These are phyloP conservation scores for Bolboschoenus planiculmis DNA, from an alignment of 176 grass and related monocot species.

Conservation along the genomic window DNA sequence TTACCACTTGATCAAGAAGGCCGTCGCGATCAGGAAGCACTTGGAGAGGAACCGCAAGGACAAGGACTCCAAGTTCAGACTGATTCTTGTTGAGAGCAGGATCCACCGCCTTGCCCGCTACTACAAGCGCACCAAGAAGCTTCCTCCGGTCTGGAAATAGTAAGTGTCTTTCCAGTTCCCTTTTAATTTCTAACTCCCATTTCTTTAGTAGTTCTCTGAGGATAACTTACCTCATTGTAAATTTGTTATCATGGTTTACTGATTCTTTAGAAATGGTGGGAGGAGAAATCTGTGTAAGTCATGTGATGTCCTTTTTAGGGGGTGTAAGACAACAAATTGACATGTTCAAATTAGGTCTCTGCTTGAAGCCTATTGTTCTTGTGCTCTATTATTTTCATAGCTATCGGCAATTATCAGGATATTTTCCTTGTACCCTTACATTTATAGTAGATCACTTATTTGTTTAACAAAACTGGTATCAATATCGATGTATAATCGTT, in stretches of 20 bases:
- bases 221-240: neutral
- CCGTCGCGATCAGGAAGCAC: conserved; percentile 86
- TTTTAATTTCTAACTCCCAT: neutral
- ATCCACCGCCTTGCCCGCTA: conserved; percentile 90
- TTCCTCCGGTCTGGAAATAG: conserved; percentile 89
- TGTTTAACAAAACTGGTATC: too few relatives aligned
- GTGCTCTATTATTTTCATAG: neutral
- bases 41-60: conserved; percentile 97
- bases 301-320: too few relatives aligned
- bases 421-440: neutral
- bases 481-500: too few relatives aligned
- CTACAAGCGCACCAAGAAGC: conserved; percentile 98
- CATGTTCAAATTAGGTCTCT: neutral
- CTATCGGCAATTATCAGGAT: neutral
- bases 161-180: conserved; percentile 24
- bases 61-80: conserved; percentile 84
- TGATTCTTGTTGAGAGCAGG: conserved; percentile 93
- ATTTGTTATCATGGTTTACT: neutral
- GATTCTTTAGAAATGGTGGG: neutral
- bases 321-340: neutral
- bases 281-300: too few relatives aligned
- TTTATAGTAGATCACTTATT: too few relatives aligned
- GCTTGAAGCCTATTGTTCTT: too few relatives aligned
- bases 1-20: conserved; percentile 91
- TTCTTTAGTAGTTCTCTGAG: neutral